Evolutionary conservation across 768 basidiomycete genomes (phyloP).

Genomic region (Tricholoma furcatifolium): DNA sequence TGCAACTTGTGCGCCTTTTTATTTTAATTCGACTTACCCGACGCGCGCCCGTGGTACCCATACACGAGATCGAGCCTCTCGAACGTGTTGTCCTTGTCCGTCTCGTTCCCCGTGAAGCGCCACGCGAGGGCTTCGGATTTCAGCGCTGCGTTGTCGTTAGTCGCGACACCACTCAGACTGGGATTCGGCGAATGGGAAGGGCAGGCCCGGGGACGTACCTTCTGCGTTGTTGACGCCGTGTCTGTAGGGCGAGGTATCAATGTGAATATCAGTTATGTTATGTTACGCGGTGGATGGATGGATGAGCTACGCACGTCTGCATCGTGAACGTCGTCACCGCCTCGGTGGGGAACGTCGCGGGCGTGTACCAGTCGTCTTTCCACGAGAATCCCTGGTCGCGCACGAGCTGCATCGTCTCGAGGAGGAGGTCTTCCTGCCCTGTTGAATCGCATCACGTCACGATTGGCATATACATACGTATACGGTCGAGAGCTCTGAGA

Average conservation of each 20-base stretch:
- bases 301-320: conserved; percentile 32
- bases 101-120: conserved; percentile 37
- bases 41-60: conserved; percentile 37
- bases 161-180: not conserved
- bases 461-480: too few species aligned
- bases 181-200: not conserved
- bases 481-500: too few species aligned
- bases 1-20: too few species aligned
- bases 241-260: conserved; percentile 15
- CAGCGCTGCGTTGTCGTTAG: conserved; percentile 24
- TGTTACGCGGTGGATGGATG: not conserved
- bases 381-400: conserved; percentile 38
- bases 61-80: conserved; percentile 39
- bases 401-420: conserved; percentile 42
- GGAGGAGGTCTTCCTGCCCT: conserved; percentile 34
- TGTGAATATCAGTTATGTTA: not conserved
- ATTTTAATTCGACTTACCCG: conserved; percentile 25
- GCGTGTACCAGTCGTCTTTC: conserved; percentile 40
- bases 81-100: conserved; percentile 37
- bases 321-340: conserved; percentile 27
- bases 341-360: conserved; percentile 32
- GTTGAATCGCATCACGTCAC: not conserved
- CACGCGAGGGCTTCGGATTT: conserved; percentile 43
- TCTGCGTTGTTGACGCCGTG: conserved; percentile 44
- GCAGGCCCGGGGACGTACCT: conserved; percentile 18